Base-by-base conservation (phyloP, 495 filamentous ascomycete species). In the Aspergillus saccharolyticus region DNA sequence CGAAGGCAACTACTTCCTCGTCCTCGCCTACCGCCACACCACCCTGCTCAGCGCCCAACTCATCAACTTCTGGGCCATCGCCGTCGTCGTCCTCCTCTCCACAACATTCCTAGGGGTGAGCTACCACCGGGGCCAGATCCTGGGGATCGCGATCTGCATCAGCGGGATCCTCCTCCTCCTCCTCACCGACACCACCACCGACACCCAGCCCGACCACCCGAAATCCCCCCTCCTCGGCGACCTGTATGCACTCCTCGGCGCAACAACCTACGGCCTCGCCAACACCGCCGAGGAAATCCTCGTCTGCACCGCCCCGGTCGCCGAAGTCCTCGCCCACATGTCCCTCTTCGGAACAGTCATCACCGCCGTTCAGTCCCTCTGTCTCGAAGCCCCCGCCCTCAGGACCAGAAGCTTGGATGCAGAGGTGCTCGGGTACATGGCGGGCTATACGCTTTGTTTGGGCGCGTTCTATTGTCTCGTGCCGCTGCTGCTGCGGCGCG, bases 31-130 rank as follows among this genome's bases (percentile, higher is more conserved):
- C 78, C 81, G 88, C 24, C 95, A 96, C 73, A 95, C 91, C 49
- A 94, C 85, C 66, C 87, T 92, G 69, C 83, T 94, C 39, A 94
- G 89, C 52, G 91, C 89, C 9, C 92, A 97, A 74, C 80, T 98
- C 30, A 91, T 98, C 73, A 96, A 96, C 79, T 97, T 98, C 81
- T 98, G 94, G 93, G 87, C 92, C 62, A 98, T 98, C 58, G 89
- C 93, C 18, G 85, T 94, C 55, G 94, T 98, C 24, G 91, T 97
- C 22, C 67, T 87, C 58, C 72, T 97, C 63, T 96, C 92, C 9
- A 89, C 92, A 73, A 47, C 85, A 45, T 78, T 96, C 66, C 82
- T 98, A 21, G 77, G 77, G 39, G 94, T 98, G 21, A 89, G 94
- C 53, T 98, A 98, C 77, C 89, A 90, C 70, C 72, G 80, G 63